Percentiles rank a stretch among this genome's conserved stretches.
Evolutionary conservation across 164 flowering plant species (phyloP).

Genomic region (Amborella trichopoda): DNA sequence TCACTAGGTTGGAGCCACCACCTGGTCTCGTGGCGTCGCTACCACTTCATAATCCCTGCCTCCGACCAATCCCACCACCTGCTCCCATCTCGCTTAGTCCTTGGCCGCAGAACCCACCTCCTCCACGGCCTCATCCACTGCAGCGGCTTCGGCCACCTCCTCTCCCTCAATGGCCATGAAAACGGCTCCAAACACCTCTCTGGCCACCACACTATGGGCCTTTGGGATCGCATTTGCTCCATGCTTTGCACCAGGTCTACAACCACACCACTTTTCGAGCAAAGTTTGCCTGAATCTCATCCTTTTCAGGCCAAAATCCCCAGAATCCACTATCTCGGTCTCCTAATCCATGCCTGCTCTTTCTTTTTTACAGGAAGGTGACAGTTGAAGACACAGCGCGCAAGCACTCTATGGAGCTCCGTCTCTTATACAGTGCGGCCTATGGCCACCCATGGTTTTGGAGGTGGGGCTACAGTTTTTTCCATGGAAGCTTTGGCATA

Average conservation of each 20-base stretch:
- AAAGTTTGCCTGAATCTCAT: too few species aligned
- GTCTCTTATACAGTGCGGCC: conserved; percentile 65
- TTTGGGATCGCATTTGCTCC: conserved; percentile 80
- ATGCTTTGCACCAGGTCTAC: conserved; percentile 54
- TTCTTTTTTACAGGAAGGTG: conserved; percentile 46
- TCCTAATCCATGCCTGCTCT: too few species aligned
- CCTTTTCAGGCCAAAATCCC: too few species aligned
- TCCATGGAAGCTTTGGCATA: conserved; percentile 70
- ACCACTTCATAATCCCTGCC: conserved; percentile 62
- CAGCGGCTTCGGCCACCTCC: conserved; percentile 76
- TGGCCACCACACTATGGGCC: conserved; percentile 77
- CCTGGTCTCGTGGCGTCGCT: conserved; percentile 57
- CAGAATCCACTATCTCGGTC: too few species aligned
- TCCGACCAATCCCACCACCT: background rate
- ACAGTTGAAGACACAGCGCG: conserved; percentile 55
- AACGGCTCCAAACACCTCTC: conserved; percentile 54
- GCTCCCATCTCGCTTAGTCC: too few species aligned
- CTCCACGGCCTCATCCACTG: conserved; percentile 75
- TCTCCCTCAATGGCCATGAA: conserved; percentile 72
- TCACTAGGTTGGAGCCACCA: conserved; percentile 84
- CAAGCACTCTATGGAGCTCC: conserved; percentile 61
- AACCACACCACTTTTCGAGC: too few species aligned
- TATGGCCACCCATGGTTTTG: conserved; percentile 89
- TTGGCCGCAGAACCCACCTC: conserved; percentile 25
- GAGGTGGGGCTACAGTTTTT: conserved; percentile 72